phyloP scores from a whole-genome alignment of 1,139 yeast genomes.

The Taiozyma sp. region DNA sequence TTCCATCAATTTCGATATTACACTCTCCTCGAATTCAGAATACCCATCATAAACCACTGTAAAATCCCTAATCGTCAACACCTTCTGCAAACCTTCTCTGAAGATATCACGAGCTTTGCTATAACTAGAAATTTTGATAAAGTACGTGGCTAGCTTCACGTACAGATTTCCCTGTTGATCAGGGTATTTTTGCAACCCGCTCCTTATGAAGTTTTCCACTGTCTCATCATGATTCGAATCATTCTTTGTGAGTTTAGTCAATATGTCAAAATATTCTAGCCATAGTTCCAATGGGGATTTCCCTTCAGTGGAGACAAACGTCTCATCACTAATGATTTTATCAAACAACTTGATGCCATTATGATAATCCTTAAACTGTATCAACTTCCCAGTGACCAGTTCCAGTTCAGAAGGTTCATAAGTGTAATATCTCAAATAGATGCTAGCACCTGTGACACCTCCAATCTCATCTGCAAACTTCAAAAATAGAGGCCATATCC shows the following conservation, averaged over 20 bases:
- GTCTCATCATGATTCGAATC: conserved; percentile 10
- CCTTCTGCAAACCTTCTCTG: conserved; percentile 38
- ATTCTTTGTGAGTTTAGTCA: conserved; percentile 26
- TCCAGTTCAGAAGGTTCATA: conserved; percentile 33
- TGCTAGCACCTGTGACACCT: conserved; percentile 34
- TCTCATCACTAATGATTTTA: conserved; percentile 27
- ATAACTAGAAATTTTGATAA: conserved; percentile 32
- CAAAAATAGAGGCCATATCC: conserved; percentile 57
- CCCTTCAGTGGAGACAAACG: conserved; percentile 30
- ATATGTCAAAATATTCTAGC: conserved; percentile 41
- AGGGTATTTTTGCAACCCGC: conserved; percentile 45
- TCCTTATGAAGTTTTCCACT: conserved; percentile 32
- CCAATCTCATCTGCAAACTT: conserved; percentile 45
- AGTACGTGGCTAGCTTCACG: conserved; percentile 45
- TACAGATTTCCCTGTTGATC: conserved; percentile 54
- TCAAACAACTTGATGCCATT: conserved; percentile 23
- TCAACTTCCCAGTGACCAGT: conserved; percentile 27
- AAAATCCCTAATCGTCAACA: conserved; percentile 57
- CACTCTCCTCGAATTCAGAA: conserved; percentile 55
- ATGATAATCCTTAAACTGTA: conserved; percentile 23
- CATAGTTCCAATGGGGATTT: conserved; percentile 39
- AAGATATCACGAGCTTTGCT: conserved; percentile 43
- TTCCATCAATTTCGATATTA: conserved; percentile 35
- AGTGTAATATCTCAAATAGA: conserved; percentile 42
- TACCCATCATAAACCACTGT: conserved; percentile 58